phyloP scores from a whole-genome alignment of 805 yeast species.

The Metschnikowia noctiluminum region DNA sequence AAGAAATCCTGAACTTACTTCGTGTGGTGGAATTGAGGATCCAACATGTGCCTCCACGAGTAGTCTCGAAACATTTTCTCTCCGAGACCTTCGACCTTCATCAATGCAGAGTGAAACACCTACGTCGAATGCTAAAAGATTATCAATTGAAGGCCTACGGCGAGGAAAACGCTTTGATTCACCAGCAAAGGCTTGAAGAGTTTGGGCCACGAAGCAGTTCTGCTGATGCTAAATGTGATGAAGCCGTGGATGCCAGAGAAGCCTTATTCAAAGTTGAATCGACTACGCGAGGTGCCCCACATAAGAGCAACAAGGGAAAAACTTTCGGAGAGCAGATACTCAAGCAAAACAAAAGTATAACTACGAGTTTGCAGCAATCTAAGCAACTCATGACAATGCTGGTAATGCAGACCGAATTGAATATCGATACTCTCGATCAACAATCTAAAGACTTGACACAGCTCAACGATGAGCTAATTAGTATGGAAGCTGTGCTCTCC shows the following conservation, averaged over 20 bases:
- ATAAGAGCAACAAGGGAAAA: constrained; percentile 9
- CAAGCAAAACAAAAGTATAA: constrained; percentile 45
- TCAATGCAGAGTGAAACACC: constrained; percentile 18
- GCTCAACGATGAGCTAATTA: constrained; percentile 40
- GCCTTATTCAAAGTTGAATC: constrained; percentile 14
- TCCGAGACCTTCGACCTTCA: constrained; percentile 18
- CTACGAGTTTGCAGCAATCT: constrained; percentile 45
- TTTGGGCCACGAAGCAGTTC: constrained; percentile 8
- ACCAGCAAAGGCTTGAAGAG: constrained; percentile 29
- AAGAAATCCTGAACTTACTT: constrained; percentile 19
- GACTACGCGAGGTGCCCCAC: background rate
- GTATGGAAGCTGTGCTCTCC: constrained; percentile 39
- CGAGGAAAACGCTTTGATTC: constrained; percentile 26
- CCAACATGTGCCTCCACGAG: constrained; percentile 3
- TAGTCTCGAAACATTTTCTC: background rate
- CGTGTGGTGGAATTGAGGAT: constrained; percentile 15
- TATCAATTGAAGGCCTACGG: constrained; percentile 28
- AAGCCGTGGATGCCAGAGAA: constrained; percentile 1
- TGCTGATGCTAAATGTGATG: background rate
- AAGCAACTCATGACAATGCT: constrained; percentile 48
- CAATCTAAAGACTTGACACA: constrained; percentile 41
- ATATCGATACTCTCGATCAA: constrained; percentile 44
- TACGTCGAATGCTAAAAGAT: constrained; percentile 26
- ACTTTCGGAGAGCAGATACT: constrained; percentile 40
- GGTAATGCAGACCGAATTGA: constrained; percentile 49